Base-by-base conservation (phyloP, 2,329 filamentous ascomycete genomes). In the Botryosphaeria dothidea region DNA sequence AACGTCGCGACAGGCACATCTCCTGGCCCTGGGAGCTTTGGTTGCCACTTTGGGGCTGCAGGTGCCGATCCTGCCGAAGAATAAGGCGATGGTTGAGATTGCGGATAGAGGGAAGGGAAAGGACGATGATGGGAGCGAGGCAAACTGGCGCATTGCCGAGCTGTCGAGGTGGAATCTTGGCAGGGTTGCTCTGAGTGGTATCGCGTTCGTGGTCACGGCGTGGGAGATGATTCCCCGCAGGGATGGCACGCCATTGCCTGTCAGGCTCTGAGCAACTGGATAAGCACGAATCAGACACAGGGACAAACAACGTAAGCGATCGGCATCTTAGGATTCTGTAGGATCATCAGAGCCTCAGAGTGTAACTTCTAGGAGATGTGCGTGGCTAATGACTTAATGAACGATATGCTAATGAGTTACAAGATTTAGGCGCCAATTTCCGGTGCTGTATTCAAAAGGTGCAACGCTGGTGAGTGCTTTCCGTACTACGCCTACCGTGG, bases 31-130 rank as follows among this genome's bases (percentile, higher is more conserved):
- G 31, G 48, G 45, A 11, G 48, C 61, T 27, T 11, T 56, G 61
- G 27, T 29, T 9, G 25, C 15, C 2, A 21, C 61, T 64, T n/a
- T 64, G 9, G 61, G 13, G 48, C 21, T 56, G 46, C 61, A 64
- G 61, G 36, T 64, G 34, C 45, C 45, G n/a, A 38, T 56, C 11
- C 29, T 54, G 29, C 61, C 61, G n/a, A 21, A 29, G 25, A 54
- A 54, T 31, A 41, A 27, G n/a, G 61, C 46, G 7, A 56, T 56
- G 46, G 48, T 64, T 2, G 27, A 17, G 48, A 46, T 64, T 17
- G 61, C 38, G 46, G 61, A 56, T n/a, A 21, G 45, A 48, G 48
- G 31, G 34, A 46, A n/a, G 49, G 36, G 54, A 25, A 46, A 49
- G 38, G 27, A 1, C 3, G 62, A 46, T 56, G 48, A 46, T 54